These are phyloP conservation scores for Solanum etuberosum DNA, from an alignment of 257 asterid species.

Conservation along the genomic window DNA sequence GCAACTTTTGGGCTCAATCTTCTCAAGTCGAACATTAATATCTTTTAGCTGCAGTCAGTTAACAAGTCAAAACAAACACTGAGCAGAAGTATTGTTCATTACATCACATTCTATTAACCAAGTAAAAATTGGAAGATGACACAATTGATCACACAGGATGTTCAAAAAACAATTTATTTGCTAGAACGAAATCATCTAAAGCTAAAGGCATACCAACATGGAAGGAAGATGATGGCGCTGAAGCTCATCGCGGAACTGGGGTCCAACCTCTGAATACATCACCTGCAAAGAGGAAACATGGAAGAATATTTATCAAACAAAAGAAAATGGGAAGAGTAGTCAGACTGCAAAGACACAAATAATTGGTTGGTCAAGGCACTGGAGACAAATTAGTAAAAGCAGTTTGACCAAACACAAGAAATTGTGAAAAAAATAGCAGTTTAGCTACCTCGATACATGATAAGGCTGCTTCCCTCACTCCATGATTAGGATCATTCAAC, in stretches of 20 bases:
- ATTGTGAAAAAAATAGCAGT: neutral
- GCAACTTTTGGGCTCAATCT: slow-evolving; percentile 72
- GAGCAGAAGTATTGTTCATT: neutral
- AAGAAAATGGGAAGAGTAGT: neutral
- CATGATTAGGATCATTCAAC: slow-evolving; percentile 77
- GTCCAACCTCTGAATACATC: slow-evolving; percentile 85
- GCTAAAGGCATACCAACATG: slow-evolving; percentile 41
- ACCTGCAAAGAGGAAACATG: slow-evolving; percentile 36
- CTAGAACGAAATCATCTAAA: neutral
- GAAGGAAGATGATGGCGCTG: slow-evolving; percentile 71
- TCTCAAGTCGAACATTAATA: slow-evolving; percentile 80
- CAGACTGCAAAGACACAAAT: neutral
- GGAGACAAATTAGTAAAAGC: neutral
- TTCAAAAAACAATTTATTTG: neutral
- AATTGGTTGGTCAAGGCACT: neutral
- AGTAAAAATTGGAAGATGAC: neutral
- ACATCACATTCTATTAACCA: neutral
- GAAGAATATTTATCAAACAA: neutral
- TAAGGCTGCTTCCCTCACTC: slow-evolving; percentile 86
- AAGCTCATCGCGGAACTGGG: slow-evolving; percentile 92
- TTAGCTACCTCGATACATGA: slow-evolving; percentile 73
- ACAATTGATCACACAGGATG: neutral
- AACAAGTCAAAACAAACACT: slow-evolving; percentile 11
- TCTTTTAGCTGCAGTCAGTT: slow-evolving; percentile 68
- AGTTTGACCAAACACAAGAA: neutral